A percentile compares a stretch with the other conserved stretches of the same genome.
Evolutionary conservation across 768 basidiomycete genomes (phyloP).

Genomic region (Mycena alexandri): DNA sequence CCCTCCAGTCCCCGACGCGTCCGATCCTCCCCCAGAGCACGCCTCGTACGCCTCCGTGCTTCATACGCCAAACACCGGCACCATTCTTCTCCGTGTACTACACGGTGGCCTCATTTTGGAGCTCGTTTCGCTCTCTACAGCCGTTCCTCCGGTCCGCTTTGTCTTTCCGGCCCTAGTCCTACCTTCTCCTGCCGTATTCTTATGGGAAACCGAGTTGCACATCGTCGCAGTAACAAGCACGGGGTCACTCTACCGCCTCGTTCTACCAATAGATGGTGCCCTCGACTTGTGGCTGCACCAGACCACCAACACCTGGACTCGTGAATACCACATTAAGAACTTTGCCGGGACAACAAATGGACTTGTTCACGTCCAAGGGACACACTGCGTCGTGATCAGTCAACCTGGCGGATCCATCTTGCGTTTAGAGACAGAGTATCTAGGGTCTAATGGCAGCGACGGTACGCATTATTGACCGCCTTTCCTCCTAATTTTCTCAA

Average conservation of each 20-base stretch:
- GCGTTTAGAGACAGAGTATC: constrained; percentile 74
- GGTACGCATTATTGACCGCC: constrained; percentile 59
- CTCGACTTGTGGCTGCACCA: constrained; percentile 71
- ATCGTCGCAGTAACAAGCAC: constrained; percentile 75
- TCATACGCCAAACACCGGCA: constrained; percentile 68
- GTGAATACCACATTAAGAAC: constrained; percentile 76
- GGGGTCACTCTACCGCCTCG: constrained; percentile 81
- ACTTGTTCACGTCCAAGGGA: constrained; percentile 75
- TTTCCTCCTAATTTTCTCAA: constrained; percentile 35
- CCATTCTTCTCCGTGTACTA: constrained; percentile 80
- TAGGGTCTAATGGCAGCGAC: constrained; percentile 65
- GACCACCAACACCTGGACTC: constrained; percentile 66
- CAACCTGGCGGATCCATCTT: constrained; percentile 73
- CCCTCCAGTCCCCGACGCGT: constrained; percentile 55
- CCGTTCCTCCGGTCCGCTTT: constrained; percentile 78
- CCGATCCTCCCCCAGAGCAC: constrained; percentile 74
- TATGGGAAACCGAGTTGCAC: constrained; percentile 71
- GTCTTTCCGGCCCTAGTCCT: constrained; percentile 80
- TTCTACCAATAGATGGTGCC: constrained; percentile 69
- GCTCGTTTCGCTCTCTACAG: constrained; percentile 77
- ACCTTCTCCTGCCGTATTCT: constrained; percentile 73
- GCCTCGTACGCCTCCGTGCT: constrained; percentile 74
- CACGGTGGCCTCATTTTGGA: constrained; percentile 82
- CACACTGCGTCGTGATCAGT: constrained; percentile 74
- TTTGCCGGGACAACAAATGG: constrained; percentile 57